Conservation (phyloP, 208 protist species). For the Trypanosomatidae sp. region DNA sequence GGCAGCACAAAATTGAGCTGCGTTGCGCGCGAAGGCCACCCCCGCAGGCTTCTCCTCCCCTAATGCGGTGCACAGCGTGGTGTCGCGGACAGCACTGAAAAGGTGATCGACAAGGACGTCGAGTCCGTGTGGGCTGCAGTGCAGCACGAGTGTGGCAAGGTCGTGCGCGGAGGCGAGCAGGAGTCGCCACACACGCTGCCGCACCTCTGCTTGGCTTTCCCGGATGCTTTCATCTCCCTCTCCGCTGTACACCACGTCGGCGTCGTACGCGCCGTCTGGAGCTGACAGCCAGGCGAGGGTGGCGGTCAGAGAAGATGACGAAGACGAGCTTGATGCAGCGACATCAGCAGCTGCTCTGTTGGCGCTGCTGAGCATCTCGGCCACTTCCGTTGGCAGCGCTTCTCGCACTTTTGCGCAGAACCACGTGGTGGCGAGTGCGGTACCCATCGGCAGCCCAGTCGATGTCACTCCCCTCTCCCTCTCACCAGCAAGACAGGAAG, state of each 20-base stretch:
- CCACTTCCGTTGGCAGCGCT: slow-evolving; percentile 11
- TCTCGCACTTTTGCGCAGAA: slow-evolving; percentile 27
- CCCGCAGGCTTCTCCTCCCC: not conserved
- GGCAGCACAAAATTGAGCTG: slow-evolving; percentile 31
- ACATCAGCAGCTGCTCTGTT: not conserved
- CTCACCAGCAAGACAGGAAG: not conserved
- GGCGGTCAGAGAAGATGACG: not conserved
- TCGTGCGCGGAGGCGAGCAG: slow-evolving; percentile 32
- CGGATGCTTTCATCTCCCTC: not conserved
- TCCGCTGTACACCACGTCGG: too few relatives aligned
- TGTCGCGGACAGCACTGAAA: slow-evolving; percentile 4
- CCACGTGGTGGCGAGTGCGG: slow-evolving; percentile 16
- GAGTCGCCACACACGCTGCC: slow-evolving; percentile 38
- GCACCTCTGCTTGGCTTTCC: not conserved
- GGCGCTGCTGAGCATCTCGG: slow-evolving; percentile 5
- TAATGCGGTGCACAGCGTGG: not conserved
- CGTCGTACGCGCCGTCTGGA: not conserved
- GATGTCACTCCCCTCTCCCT: too few relatives aligned
- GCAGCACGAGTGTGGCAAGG: slow-evolving; percentile 24
- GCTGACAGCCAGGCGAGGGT: slow-evolving; percentile 15
- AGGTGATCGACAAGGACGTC: slow-evolving; percentile 20
- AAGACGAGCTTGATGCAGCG: too few relatives aligned
- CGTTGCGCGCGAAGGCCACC: slow-evolving; percentile 15
- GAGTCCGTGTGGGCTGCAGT: slow-evolving; percentile 14
- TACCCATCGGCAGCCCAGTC: too few relatives aligned